Base-by-base conservation (phyloP, 805 yeast genomes). In the Candida pseudofarinosa region DNA sequence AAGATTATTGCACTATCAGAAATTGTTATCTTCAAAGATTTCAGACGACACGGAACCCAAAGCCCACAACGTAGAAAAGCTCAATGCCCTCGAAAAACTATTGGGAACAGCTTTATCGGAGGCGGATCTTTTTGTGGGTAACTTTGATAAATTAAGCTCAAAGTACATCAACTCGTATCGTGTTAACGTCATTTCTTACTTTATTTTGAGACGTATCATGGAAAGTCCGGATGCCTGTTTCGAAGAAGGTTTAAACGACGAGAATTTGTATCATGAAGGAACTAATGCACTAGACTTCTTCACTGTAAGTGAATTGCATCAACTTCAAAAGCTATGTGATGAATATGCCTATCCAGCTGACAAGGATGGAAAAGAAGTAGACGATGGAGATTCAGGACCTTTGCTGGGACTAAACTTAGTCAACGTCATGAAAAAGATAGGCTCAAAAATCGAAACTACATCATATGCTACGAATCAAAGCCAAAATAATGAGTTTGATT, bases 91-190 rank as follows among this genome's bases (percentile, higher is more conserved):
- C 16, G 66, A 66, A 44, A 49, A 46, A 14, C 51, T 70, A 33
- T 66, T 68, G 43, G 54, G 51, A 12, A 52, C 62, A 31, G 58
- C 64, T 10, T 49, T 70, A 20, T 43, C 58, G 0, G 74, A 70
- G 41, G 67, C 74, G 1, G 75, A 69, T 39, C 51, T 69, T 5
- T 70, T 69, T 47, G 73, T 69, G 26, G 74, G 75, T 1, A 64
- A 66, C 47, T 70, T 70, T 53, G 38, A 69, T 18, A 59, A 58
- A 28, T 56, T 70, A 47, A 63, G 73, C 47, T 45, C 56, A 16
- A 59, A 59, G 4, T 69, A 70, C 49, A 58, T 65, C 41, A 70
- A 68, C 46, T 68, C 74, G 2, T 69, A 69, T 55, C 59, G 61
- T 46, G 50, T 70, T 12, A 66, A 68, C 43, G 71, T 69, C 35